Conservation (phyloP, 768 basidiomycete genomes). For the Tephrocybe sp. region DNA sequence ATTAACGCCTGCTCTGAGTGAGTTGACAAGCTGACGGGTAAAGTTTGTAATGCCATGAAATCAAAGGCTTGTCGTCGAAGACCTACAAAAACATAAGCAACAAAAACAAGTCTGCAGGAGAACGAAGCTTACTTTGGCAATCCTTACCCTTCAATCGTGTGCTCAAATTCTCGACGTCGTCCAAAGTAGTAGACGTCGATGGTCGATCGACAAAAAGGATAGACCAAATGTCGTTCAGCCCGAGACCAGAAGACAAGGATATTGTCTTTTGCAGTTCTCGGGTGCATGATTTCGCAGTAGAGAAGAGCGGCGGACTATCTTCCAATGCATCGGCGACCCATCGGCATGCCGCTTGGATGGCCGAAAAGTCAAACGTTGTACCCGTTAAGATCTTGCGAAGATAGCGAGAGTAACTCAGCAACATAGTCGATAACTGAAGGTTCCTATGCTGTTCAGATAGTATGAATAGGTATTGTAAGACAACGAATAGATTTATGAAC, state of each 20-base stretch:
- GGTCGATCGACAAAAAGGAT: conserved; percentile 31
- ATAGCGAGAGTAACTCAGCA: conserved; percentile 36
- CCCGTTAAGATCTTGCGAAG: conserved; percentile 40
- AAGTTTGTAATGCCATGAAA: conserved; percentile 33
- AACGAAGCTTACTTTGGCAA: conserved; percentile 9
- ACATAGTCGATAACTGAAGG: conserved; percentile 28
- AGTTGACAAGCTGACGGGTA: conserved; percentile 22
- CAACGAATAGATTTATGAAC: not conserved
- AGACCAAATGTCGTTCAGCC: conserved; percentile 72
- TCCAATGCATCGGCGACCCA: conserved; percentile 48
- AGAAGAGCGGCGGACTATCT: conserved; percentile 30
- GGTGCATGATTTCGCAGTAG: conserved; percentile 27
- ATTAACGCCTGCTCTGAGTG: conserved; percentile 14
- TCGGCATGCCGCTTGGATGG: conserved; percentile 53
- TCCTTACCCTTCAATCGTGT: conserved; percentile 17
- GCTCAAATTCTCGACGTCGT: conserved; percentile 21
- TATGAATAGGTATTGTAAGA: not conserved
- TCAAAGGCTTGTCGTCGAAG: conserved; percentile 40
- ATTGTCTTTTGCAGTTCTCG: conserved; percentile 44
- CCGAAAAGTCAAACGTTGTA: conserved; percentile 60
- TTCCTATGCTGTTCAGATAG: conserved; percentile 20
- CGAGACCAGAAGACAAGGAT: conserved; percentile 67
- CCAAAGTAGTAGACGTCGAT: conserved; percentile 13
- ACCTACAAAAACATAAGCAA: conserved; percentile 20
- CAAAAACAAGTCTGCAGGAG: not conserved